Percentiles rank a stretch among this genome's conserved stretches.
These are phyloP conservation scores for Telfairia occidentalis DNA, from an alignment of 331 rosid genomes.

Conservation along the genomic window DNA sequence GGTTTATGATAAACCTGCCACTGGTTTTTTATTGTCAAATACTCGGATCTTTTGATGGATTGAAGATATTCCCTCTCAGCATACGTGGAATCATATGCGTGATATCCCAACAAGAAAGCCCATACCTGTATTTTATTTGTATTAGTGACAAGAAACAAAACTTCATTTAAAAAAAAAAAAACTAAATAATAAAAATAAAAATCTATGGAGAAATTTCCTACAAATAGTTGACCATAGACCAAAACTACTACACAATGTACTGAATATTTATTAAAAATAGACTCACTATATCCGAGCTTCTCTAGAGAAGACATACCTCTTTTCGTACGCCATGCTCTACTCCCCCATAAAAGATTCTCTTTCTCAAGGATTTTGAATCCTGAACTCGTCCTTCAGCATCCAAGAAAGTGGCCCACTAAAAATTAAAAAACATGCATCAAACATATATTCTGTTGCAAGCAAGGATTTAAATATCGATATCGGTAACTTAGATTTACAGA, in stretches of 20 bases:
- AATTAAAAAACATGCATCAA: neutral
- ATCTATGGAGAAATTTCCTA: neutral
- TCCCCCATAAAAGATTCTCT: constrained; percentile 92
- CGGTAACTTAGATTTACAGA: no score
- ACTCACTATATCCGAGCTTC: constrained; percentile 10
- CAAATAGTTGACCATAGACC: neutral
- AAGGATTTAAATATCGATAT: no score
- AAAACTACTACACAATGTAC: neutral
- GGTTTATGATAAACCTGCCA: constrained; percentile 68
- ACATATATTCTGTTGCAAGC: neutral
- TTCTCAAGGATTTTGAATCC: constrained; percentile 61
- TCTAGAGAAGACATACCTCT: constrained; percentile 43
- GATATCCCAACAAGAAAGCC: constrained; percentile 83
- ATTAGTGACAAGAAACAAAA: constrained; percentile 13
- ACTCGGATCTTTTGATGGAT: constrained; percentile 63
- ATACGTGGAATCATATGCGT: constrained; percentile 70
- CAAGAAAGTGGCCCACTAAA: constrained; percentile 73
- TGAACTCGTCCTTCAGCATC: constrained; percentile 82
- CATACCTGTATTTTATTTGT: constrained; percentile 47
- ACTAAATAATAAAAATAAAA: neutral
- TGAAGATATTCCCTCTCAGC: constrained; percentile 80
- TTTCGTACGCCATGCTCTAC: constrained; percentile 65
- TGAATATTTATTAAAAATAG: constrained; percentile 2
- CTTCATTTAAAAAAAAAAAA: neutral
- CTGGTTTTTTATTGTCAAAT: constrained; percentile 68